Base-by-base conservation (phyloP, 2,329 filamentous ascomycete genomes). In the Cercospora sesami region DNA sequence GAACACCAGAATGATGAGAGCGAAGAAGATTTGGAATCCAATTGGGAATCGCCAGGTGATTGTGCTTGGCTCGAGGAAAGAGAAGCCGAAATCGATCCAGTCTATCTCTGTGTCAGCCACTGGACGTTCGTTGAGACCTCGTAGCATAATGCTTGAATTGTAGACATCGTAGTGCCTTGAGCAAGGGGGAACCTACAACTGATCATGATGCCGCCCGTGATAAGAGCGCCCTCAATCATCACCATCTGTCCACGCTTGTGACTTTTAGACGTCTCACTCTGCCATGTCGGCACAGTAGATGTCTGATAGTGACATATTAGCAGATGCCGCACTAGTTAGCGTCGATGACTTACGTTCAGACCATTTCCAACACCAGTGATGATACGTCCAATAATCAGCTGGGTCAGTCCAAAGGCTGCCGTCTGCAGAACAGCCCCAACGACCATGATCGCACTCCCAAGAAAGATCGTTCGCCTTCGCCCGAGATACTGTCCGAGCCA, bases 321-420 rank as follows among this genome's bases (percentile, higher is more conserved):
- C 45, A 51, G 12, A 31, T 7, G 53, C 16, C 55, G n/a, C 10
- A 4, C 8, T 33, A 6, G 6, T 21, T 5, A 31, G 7, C 28
- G 16, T 12, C 8, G 16, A 18, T 33, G 65, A 0, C 82, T 84
- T 26, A 53, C 48, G 63, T 85, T 85, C 75, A 85, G 78, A 21
- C 83, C 83, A 65, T 85, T 85, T 6, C 84, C 85, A 65, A 85
- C 78, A 33, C 85, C 85, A 21, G 83, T 83, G 16, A 86, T 78
- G 18, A 86, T 72, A 64, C 85, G 81, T 16, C 83, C 83, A 39
- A 84, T 78, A 60, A 86, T 84, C 59, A 87, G 78, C 58, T 72
- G 72, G 2, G 80, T 72, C 0, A 83, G 73, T 23, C 78, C 77
- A 69, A 78, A 85, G 0, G 83, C 78, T 2, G 80, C 75, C 42